These are phyloP conservation scores for Puya raimondii DNA, from an alignment of 176 grass and related monocot genomes.

Conservation along the genomic window DNA sequence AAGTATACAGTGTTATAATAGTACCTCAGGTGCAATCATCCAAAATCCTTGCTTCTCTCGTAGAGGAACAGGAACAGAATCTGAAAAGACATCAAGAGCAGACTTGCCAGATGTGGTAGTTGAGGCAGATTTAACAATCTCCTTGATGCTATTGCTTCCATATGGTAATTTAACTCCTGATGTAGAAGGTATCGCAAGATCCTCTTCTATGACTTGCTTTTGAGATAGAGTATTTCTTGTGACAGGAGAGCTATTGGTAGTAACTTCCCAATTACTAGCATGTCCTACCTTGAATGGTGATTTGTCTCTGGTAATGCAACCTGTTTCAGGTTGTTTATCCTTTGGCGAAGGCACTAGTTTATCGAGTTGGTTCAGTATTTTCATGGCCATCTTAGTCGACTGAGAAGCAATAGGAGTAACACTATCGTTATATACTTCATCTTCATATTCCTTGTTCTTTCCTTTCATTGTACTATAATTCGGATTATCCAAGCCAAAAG, in stretches of 20 bases:
- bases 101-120: conserved; percentile 9
- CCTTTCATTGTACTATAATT: not conserved
- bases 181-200: conserved; percentile 12
- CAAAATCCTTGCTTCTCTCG: conserved; percentile 17
- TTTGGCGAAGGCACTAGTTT: conserved; percentile 31
- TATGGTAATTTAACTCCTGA: conserved; percentile 16
- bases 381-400: conserved; percentile 41
- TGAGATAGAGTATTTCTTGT: conserved; percentile 17
- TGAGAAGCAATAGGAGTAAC: conserved; percentile 32
- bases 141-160: not conserved
- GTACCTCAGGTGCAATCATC: conserved; percentile 26
- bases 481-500: conserved; percentile 18
- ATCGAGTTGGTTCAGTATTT: conserved; percentile 60
- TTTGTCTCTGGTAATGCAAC: conserved; percentile 10
- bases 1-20: not conserved
- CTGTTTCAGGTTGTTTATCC: conserved; percentile 22
- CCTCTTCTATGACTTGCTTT: conserved; percentile 22
- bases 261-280: not conserved
- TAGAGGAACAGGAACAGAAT: conserved; percentile 9
- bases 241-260: not conserved
- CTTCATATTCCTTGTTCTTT: not conserved
- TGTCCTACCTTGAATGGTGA: conserved; percentile 8
- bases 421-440: not conserved
- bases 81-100: conserved; percentile 17
- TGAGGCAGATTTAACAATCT: conserved; percentile 6